phyloP scores from a whole-genome alignment of 768 basidiomycete species.

The Pulveroboletus sp. region DNA sequence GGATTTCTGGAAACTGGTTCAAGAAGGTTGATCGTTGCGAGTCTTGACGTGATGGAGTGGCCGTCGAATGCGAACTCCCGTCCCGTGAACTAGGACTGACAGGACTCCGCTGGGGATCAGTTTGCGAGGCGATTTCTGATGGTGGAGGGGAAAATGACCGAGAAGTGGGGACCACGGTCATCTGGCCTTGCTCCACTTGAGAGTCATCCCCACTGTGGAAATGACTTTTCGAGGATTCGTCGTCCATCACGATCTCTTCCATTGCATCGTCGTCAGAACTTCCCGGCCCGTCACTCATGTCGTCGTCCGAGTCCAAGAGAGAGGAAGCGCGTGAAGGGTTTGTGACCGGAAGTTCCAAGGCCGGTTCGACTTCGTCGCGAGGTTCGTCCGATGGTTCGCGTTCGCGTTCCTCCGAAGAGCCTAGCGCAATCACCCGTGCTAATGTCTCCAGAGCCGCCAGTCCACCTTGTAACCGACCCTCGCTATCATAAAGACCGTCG shows the following conservation, averaged over 20 bases:
- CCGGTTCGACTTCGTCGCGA: conserved; percentile 53
- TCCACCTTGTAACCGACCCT: conserved; percentile 87
- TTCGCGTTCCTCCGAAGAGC: conserved; percentile 50
- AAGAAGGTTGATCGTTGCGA: conserved; percentile 44
- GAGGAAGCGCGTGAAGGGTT: conserved; percentile 47
- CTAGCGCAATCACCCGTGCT: conserved; percentile 74
- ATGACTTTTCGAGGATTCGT: conserved; percentile 45
- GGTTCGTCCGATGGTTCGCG: conserved; percentile 57
- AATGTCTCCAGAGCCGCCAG: conserved; percentile 80
- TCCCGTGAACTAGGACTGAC: conserved; percentile 27
- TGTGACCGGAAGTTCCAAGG: conserved; percentile 66
- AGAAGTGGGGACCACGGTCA: conserved; percentile 29
- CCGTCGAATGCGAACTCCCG: conserved; percentile 32
- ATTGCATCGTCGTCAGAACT: conserved; percentile 77
- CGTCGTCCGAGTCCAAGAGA: conserved; percentile 67
- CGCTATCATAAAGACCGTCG: conserved; percentile 68
- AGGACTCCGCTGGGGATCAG: conserved; percentile 26
- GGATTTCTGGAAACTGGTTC: conserved; percentile 38
- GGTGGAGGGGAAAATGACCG: conserved; percentile 30
- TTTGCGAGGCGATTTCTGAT: conserved; percentile 28
- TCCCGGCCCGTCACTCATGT: conserved; percentile 69
- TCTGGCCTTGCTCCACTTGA: conserved; percentile 30
- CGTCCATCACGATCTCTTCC: conserved; percentile 80
- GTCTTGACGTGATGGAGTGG: conserved; percentile 50
- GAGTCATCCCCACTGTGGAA: conserved; percentile 24